Base-by-base conservation (phyloP, 257 asterid species). In the Solanum rostratum region DNA sequence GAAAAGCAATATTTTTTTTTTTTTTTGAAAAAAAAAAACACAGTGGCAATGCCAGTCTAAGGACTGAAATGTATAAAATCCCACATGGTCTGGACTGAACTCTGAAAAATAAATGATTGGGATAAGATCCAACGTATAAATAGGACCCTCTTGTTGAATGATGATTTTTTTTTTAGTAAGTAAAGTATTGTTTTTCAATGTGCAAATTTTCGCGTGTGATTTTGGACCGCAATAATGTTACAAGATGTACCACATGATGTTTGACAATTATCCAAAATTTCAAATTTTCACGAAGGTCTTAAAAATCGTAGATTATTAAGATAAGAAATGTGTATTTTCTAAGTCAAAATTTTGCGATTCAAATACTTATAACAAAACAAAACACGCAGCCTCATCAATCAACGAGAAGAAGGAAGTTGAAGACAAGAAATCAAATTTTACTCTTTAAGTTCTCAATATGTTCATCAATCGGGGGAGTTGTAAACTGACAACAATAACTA, bases 201-300 rank as follows among this genome's bases (percentile, higher is more conserved):
- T 24, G 45, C 5, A 16, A 14, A 24, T 27, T 76, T 49, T 76
- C 11, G 27, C 82, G 50, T 49, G 45, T 24, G 62, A 7, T 49
- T 76, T 76, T 27, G 45, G 81, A 76, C 62, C 15, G n/a, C 81
- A 76, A 76, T 49, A 46, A 49, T 76, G 41, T 49, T 76, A 7
- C 43, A 49, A 49, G 24, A 16, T 27, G 62, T 50, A 49, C 41
- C 22, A 27, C n/a, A 24, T 46, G 9, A 24, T 24, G 24, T 46
- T 76, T 49, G 45, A 49, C 43, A 4, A 76, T 27, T 27, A 24
- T 46, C 16, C 45, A 76, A 8, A 66, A 29, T 29, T 65, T 29
- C n/a, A 65, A 74, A 49, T 49, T 3, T 66, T 20, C 62, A 20
- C 16, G 74, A 66, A 7, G 55, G 8, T 20, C 24, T 24, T 4